A percentile compares a stretch with the other conserved stretches of the same genome.
Conservation (phyloP, 1,139 yeast genomes). For the Nadsonia starkeyi-henricii region DNA sequence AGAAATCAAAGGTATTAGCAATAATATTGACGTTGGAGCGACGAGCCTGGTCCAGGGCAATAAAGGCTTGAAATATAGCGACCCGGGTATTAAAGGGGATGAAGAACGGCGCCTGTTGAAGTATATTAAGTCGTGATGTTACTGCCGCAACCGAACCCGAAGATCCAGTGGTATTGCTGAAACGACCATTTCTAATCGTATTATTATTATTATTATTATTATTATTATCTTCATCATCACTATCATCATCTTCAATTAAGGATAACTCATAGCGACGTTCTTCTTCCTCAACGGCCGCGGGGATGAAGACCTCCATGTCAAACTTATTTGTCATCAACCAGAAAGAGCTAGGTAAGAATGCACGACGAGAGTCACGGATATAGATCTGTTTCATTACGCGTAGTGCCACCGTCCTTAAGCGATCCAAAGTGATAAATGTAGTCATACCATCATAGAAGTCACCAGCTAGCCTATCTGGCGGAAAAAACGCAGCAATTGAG, state of each 20-base stretch:
- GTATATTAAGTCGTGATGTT: slow-evolving; percentile 31
- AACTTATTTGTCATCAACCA: slow-evolving; percentile 35
- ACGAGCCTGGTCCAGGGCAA: slow-evolving; percentile 21
- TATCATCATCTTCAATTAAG: slow-evolving; percentile 9
- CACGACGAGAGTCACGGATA: slow-evolving; percentile 50
- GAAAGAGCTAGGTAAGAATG: slow-evolving; percentile 38
- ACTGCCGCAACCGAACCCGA: slow-evolving; percentile 6
- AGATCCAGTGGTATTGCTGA: neutral
- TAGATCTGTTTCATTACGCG: slow-evolving; percentile 55
- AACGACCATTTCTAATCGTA: no score
- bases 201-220: slow-evolving; percentile 11
- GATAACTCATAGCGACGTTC: slow-evolving; percentile 14
- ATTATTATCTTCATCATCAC: slow-evolving; percentile 8
- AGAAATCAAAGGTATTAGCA: slow-evolving; percentile 8
- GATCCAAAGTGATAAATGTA: slow-evolving; percentile 12
- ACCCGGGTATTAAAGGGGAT: slow-evolving; percentile 66
- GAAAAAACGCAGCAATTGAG: no score
- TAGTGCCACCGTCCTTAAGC: slow-evolving; percentile 30
- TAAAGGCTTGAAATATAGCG: slow-evolving; percentile 50
- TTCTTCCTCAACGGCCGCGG: slow-evolving; percentile 31
- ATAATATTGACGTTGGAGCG: neutral
- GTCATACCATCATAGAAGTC: neutral
- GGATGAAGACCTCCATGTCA: slow-evolving; percentile 18
- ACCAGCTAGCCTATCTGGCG: no score
- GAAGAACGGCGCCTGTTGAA: slow-evolving; percentile 62